These are phyloP conservation scores for Dictyostelium citrinum DNA, from an alignment of 78 protist genomes.

Conservation along the genomic window DNA sequence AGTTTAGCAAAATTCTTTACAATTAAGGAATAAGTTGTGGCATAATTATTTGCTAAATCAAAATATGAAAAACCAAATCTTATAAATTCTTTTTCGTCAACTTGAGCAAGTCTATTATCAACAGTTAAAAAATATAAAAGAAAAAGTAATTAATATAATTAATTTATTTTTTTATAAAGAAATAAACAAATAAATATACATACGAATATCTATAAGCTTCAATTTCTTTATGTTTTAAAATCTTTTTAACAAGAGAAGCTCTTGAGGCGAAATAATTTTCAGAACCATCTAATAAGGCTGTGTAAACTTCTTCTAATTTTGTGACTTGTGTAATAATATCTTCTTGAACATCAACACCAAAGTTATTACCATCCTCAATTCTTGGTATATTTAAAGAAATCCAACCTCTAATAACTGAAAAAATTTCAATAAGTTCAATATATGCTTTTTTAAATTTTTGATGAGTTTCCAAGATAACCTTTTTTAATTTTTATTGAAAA, in stretches of 20 bases:
- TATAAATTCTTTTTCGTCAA: slow-evolving; percentile 51
- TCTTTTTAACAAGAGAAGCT: slow-evolving; percentile 38
- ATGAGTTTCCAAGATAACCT: slow-evolving; percentile 16
- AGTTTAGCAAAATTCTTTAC: slow-evolving; percentile 58
- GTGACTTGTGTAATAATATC: background rate
- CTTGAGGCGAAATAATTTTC: slow-evolving; percentile 24
- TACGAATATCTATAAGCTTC: slow-evolving; percentile 51
- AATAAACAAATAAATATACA: background rate
- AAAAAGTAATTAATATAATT: background rate
- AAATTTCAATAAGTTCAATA: slow-evolving; percentile 47
- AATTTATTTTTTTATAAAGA: background rate
- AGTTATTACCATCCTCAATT: slow-evolving; percentile 70
- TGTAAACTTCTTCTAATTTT: slow-evolving; percentile 43
- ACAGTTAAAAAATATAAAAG: background rate
- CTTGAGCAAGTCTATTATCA: slow-evolving; percentile 15
- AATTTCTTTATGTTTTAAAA: slow-evolving; percentile 43
- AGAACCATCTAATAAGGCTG: slow-evolving; percentile 24
- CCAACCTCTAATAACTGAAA: slow-evolving; percentile 41
- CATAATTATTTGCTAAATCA: slow-evolving; percentile 64
- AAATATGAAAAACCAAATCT: slow-evolving; percentile 27
- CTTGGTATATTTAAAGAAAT: slow-evolving; percentile 47
- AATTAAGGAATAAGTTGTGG: slow-evolving; percentile 36
- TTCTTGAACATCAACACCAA: slow-evolving; percentile 59
- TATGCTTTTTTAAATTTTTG: slow-evolving; percentile 8
- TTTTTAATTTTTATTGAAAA: too few species aligned